phyloP scores from a whole-genome alignment of 495 filamentous ascomycete species.

The Podospora fimiseda region DNA sequence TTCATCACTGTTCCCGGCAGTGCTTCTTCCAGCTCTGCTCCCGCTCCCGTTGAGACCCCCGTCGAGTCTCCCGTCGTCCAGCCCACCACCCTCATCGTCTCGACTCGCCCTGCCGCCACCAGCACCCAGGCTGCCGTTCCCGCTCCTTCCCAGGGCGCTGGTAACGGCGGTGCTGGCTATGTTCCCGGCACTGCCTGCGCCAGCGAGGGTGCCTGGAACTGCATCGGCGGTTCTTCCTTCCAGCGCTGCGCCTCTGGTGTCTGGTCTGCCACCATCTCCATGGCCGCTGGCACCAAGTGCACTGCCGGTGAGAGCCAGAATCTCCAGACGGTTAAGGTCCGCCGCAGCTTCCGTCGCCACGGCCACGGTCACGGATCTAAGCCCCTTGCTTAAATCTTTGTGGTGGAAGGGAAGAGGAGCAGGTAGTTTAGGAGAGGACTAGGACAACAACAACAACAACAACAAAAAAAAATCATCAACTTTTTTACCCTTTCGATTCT shows the following conservation, averaged over 20 bases:
- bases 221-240: conserved; percentile 53
- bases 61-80: conserved; percentile 1
- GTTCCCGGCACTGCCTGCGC: conserved; percentile 39
- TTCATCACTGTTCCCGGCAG: conserved; percentile 21
- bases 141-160: conserved; percentile 12
- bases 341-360: not conserved
- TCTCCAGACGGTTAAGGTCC: conserved; percentile 24
- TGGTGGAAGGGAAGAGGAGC: too few relatives aligned
- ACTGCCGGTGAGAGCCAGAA: conserved; percentile 41
- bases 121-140: conserved; percentile 7
- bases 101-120: conserved; percentile 11
- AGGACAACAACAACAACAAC: not conserved
- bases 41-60: conserved; percentile 1
- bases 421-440: not conserved
- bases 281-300: conserved; percentile 58
- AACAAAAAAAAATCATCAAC: not conserved
- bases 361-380: not conserved
- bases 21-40: conserved; percentile 6
- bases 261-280: conserved; percentile 48
- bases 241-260: conserved; percentile 58
- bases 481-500: too few relatives aligned
- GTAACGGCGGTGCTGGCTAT: conserved; percentile 9
- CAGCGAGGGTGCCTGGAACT: conserved; percentile 57
- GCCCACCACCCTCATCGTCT: conserved; percentile 15
- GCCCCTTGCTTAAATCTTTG: not conserved